phyloP scores from a whole-genome alignment of 805 yeast species.

The Candida sakaeoensis region DNA sequence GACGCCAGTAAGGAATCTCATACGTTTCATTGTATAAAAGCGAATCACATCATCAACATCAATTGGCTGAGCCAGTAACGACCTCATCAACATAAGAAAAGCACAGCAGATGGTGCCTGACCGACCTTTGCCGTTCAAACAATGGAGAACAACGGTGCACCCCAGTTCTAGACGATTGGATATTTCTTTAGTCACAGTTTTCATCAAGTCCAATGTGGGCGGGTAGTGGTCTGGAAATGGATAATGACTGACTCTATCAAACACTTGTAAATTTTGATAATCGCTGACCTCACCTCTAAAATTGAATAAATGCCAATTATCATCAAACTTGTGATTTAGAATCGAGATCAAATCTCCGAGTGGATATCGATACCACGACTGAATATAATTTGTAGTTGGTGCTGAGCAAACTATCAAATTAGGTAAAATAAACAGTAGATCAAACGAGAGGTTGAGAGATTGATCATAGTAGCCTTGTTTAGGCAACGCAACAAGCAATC shows the following conservation, averaged over 20 bases:
- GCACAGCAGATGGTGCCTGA: slow-evolving; percentile 77
- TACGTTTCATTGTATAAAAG: slow-evolving; percentile 54
- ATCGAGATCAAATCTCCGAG: slow-evolving; percentile 48
- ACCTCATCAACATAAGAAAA: slow-evolving; percentile 51
- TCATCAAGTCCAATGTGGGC: slow-evolving; percentile 57
- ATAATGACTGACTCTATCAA: slow-evolving; percentile 28
- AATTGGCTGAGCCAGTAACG: slow-evolving; percentile 2
- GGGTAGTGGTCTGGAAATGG: slow-evolving; percentile 81
- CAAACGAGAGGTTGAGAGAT: slow-evolving; percentile 32
- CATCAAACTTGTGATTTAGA: slow-evolving; percentile 44
- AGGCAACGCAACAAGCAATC: slow-evolving; percentile 15
- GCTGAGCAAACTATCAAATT: slow-evolving; percentile 71
- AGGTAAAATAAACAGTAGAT: slow-evolving; percentile 64
- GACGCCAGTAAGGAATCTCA: slow-evolving; percentile 59
- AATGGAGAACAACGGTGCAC: slow-evolving; percentile 69
- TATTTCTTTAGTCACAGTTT: slow-evolving; percentile 43
- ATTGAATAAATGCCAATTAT: slow-evolving; percentile 72
- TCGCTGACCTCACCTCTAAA: slow-evolving; percentile 56
- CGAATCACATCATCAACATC: slow-evolving; percentile 45
- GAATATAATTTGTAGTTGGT: slow-evolving; percentile 51
- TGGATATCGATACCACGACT: slow-evolving; percentile 49
- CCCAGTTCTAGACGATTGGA: slow-evolving; percentile 31
- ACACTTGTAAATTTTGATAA: slow-evolving; percentile 36
- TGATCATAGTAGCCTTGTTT: slow-evolving; percentile 9
- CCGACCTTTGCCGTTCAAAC: slow-evolving; percentile 90